phyloP scores from a whole-genome alignment of 83 land plant species.

The Thuja plicata region DNA sequence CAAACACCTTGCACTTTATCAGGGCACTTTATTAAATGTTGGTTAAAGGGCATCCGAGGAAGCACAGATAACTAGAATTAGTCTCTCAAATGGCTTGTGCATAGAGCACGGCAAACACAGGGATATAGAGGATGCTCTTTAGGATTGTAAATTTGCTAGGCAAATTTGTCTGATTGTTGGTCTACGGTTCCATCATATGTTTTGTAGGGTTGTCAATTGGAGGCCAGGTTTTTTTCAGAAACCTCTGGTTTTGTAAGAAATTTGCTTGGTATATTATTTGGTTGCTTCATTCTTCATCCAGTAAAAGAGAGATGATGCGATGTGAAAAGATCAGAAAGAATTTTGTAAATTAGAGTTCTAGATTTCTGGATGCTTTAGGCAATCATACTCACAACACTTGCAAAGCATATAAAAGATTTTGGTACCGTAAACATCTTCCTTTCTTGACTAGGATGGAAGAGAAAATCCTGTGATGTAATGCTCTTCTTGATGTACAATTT shows the following conservation, averaged over 20 bases:
- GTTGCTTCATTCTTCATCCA: not conserved
- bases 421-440: not conserved
- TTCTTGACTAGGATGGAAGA: not conserved
- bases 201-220: not conserved
- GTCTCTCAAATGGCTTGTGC: not conserved
- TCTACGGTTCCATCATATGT: not conserved
- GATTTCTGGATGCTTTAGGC: not conserved
- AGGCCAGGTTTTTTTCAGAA: not conserved
- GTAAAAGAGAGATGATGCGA: not conserved
- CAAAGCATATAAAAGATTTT: not conserved
- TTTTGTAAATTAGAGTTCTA: not conserved
- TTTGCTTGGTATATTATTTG: not conserved
- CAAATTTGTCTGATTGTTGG: not conserved
- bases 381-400: not conserved
- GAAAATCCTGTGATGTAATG: not conserved
- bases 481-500: conserved; percentile 2
- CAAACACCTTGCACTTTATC: not conserved
- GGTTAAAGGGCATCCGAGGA: not conserved
- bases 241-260: not conserved
- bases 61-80: not conserved
- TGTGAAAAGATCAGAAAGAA: not conserved
- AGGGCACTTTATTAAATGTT: not conserved
- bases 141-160: not conserved
- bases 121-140: not conserved
- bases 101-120: not conserved